phyloP scores from a whole-genome alignment of 495 filamentous ascomycete species.

The Trichoderma reesei region DNA sequence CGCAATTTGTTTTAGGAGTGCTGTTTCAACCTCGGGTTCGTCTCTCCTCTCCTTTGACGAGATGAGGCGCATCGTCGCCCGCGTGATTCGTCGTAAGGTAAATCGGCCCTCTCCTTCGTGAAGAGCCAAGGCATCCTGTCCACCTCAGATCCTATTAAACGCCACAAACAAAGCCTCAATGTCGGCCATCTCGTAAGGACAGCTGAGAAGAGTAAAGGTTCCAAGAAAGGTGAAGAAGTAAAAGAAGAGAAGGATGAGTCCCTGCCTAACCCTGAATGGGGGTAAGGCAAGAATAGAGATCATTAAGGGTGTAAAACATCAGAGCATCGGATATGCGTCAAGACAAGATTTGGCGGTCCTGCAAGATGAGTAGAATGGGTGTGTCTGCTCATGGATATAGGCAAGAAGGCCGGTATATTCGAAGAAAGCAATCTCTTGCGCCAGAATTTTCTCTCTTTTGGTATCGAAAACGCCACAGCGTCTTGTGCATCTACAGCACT shows the following conservation, averaged over 20 bases:
- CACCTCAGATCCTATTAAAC: background rate
- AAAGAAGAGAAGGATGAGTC: background rate
- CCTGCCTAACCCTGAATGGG: background rate
- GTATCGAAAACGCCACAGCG: background rate
- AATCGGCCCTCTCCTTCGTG: background rate
- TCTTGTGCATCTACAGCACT: background rate
- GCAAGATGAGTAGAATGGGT: background rate
- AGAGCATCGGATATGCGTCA: background rate
- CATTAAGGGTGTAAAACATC: background rate
- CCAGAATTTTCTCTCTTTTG: background rate
- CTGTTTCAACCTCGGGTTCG: background rate
- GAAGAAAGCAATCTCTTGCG: background rate
- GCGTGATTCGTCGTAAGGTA: background rate
- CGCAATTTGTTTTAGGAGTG: no score
- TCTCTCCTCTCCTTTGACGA: background rate
- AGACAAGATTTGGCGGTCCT: background rate
- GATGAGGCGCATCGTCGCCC: background rate
- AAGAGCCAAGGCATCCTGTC: background rate
- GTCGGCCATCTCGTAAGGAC: background rate
- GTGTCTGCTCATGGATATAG: background rate
- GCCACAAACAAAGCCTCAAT: background rate
- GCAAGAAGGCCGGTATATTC: background rate
- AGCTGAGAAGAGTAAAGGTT: background rate
- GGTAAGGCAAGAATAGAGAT: background rate
- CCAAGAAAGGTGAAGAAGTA: background rate